Base-by-base conservation (phyloP, 495 filamentous ascomycete species). In the Astrothelium macrocarpum region DNA sequence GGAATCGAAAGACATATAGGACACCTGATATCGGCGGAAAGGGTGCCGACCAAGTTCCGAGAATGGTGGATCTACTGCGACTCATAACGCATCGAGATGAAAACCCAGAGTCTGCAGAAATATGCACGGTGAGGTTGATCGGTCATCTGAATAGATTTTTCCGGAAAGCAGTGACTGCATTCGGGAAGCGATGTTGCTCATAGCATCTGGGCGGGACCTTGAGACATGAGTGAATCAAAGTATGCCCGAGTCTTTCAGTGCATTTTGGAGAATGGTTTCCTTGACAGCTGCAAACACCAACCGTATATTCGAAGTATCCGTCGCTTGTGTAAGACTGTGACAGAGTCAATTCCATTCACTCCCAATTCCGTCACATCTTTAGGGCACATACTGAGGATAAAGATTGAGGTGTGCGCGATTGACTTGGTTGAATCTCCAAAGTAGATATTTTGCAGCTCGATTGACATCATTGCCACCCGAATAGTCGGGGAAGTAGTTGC, bases 351-450 rank as follows among this genome's bases (percentile, higher is more conserved):
- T 29, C 56, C 36, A 45, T n/a, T n/a, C n/a, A 16, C 32, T 23
- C 39, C 65, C 28, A 23, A 32, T 26, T 12, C 32, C 53, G 63
- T 29, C 32, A 42, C 59, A 42, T 59, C 28, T 45, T 42, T 20
- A 49, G 18, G 31, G 31, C 32, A 80, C 91, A 77, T 85, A 97
- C 94, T 98, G 94, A 71, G 94, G 94, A 75, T 97, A 98, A 61
- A 97, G 81, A 71, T 96, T 97, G 18, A 98, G 82, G 76, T 97
- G 91, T 25, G 92, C 94, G 62, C 94, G 82, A 72, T 98, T 98
- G 68, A 97, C 94, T 74, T 98, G 94, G 72, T 97, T 97, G 73
- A 98, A 98, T 71, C 95, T 83, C 94, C 95, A 97, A 18, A 98
- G 81, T 31, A 98, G 81, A 73, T 97, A 98, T 75, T 98, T 98